Evolutionary conservation across 2,329 filamentous ascomycete genomes (phyloP), one percentile per base, ranked within the genome.

Genomic region (Hypocrella siamensis): DNA sequence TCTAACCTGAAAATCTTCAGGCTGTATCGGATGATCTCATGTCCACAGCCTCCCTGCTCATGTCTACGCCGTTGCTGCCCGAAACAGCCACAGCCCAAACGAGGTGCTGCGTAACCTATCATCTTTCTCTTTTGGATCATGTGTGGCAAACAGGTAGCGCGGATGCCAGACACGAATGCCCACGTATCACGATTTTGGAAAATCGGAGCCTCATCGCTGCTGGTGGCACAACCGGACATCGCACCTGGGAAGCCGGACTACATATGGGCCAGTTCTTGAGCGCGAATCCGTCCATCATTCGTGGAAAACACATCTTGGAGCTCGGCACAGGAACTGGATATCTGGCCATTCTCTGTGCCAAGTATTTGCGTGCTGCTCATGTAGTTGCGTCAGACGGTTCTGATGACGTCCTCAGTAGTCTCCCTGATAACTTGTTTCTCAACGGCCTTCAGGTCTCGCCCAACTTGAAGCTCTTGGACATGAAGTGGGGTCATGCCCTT

Each of bases 21-120:
- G 84, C 79, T 52, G 75, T 93, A 29, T 84, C 79, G 38, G 82
- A 93, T 54, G 66, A 78, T 52, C 67, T 94, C 45, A 81, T 88
- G 67, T 62, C 63, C 34, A 60, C 64, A 24, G 65, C 92, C 42
- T 72, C 76, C 33, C 53, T 62, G 37, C 63, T 90, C 17, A 63
- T 92, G 35, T 61, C 66, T 15, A 61, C 66, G 19, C 70, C 73
- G 12, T 54, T 79, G 12, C 73, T 70, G n/a, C 65, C 74, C 15
- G 75, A 84, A 46, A 51, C 66, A 17, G 58, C 65, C 25, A 69
- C 75, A 34, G 79, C 72, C 17, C 82, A 86, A 54, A 68, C 67
- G 42, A 79, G 79, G 48, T 72, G 72, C 19, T 78, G 77, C 48
- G 79, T 92, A 35, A 84, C 77, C 24, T 93, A 92, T 48, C 52